phyloP scores from a whole-genome alignment of 345 rosid genomes.

The Sonneratia caseolaris region DNA sequence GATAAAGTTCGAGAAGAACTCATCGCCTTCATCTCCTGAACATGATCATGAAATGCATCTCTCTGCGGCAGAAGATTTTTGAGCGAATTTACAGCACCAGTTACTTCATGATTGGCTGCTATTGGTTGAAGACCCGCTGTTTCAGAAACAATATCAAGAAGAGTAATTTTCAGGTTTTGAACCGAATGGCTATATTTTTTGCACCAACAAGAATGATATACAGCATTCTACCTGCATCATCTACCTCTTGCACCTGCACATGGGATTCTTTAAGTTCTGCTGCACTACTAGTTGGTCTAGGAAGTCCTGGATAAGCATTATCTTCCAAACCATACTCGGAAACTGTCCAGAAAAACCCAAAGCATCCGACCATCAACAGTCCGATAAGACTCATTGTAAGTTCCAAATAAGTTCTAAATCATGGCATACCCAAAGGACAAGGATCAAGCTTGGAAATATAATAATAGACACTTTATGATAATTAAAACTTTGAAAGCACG shows the following conservation, averaged over 20 bases:
- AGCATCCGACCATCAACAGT: not conserved
- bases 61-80: constrained; percentile 14
- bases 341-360: constrained; percentile 13
- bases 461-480: not conserved
- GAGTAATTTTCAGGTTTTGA: constrained; percentile 5
- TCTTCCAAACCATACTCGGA: constrained; percentile 21
- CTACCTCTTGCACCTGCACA: constrained; percentile 18
- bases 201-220: not conserved
- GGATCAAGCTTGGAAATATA: not conserved
- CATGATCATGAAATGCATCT: constrained; percentile 9
- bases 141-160: constrained; percentile 20
- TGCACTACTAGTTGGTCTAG: constrained; percentile 13
- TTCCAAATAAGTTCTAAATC: not conserved
- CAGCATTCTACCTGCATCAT: constrained; percentile 8
- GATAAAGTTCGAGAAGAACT: not conserved
- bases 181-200: not conserved
- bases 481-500: not conserved
- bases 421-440: not conserved
- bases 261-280: constrained; percentile 18
- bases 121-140: constrained; percentile 21
- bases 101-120: constrained; percentile 13
- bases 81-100: constrained; percentile 13
- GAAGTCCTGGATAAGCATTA: constrained; percentile 22
- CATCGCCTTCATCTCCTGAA: not conserved
- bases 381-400: not conserved